Percentiles rank a stretch among this genome's conserved stretches.
Conservation (phyloP, 495 filamentous ascomycete species). For the Lophiotrema nucula region DNA sequence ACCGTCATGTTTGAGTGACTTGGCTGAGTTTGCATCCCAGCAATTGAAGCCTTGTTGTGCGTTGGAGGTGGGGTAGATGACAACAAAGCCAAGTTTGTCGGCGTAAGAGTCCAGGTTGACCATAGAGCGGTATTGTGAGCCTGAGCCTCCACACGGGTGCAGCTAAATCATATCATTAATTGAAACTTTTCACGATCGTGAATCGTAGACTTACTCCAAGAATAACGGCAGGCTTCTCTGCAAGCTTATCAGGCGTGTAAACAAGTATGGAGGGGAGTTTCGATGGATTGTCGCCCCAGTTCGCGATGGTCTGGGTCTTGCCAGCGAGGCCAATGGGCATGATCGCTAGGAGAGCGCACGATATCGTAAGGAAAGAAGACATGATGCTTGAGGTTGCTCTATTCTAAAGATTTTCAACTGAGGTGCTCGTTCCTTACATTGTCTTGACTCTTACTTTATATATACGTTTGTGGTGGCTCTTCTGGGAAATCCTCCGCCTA, state of each 20-base stretch:
- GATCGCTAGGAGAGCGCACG: background rate
- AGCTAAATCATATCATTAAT: constrained; percentile 1
- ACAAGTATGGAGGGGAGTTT: background rate
- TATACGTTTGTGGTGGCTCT: too few species aligned
- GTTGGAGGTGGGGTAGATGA: constrained; percentile 15
- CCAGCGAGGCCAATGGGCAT: background rate
- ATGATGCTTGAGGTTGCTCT: too few species aligned
- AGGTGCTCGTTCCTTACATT: too few species aligned
- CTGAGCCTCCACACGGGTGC: constrained; percentile 16
- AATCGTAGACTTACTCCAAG: constrained; percentile 35
- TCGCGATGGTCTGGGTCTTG: background rate
- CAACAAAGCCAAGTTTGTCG: constrained; percentile 15
- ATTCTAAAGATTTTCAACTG: too few species aligned
- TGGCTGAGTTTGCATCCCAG: constrained; percentile 18
- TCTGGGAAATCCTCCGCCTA: too few species aligned
- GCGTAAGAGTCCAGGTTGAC: constrained; percentile 2
- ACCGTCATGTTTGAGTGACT: constrained; percentile 6
- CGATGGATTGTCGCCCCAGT: constrained; percentile 8
- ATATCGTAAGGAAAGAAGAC: too few species aligned
- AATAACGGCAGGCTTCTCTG: constrained; percentile 1
- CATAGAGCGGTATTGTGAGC: background rate
- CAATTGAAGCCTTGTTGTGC: constrained; percentile 23
- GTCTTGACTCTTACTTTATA: too few species aligned
- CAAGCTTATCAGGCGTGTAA: constrained; percentile 2
- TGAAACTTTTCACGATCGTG: background rate